phyloP scores from a whole-genome alignment of 176 grass and related monocot genomes.

The Cenchrus americanus region DNA sequence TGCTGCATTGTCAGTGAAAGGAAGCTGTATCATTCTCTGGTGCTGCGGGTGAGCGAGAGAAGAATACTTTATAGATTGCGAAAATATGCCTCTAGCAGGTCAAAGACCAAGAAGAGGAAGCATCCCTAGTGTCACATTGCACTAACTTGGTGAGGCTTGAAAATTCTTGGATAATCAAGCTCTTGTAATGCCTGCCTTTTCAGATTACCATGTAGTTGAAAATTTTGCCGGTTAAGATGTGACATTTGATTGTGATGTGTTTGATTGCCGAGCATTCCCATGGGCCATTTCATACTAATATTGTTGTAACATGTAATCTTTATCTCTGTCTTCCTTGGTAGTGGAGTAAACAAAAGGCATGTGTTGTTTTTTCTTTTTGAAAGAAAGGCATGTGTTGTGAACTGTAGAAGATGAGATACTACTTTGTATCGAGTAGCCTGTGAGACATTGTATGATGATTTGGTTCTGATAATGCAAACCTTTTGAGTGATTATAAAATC shows the following conservation, averaged over 20 bases:
- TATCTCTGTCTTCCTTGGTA: background rate
- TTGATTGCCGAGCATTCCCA: background rate
- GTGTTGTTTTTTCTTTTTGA: no score
- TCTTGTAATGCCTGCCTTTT: conserved; percentile 28
- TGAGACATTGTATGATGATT: background rate
- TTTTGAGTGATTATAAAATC: background rate
- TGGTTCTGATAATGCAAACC: background rate
- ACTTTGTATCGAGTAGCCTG: no score
- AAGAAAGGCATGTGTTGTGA: background rate
- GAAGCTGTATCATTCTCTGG: conserved; percentile 75
- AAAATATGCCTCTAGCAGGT: conserved; percentile 49
- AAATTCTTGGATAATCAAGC: background rate
- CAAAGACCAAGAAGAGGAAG: conserved; percentile 72
- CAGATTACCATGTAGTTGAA: background rate
- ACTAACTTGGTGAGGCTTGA: background rate
- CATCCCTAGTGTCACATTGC: conserved; percentile 24
- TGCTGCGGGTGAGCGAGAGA: conserved; percentile 72
- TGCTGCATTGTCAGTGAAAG: conserved; percentile 56
- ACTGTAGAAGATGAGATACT: background rate
- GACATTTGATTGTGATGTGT: background rate
- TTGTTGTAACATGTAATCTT: background rate
- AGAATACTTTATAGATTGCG: conserved; percentile 69
- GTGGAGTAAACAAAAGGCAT: background rate
- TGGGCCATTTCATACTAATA: background rate
- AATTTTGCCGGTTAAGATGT: background rate